phyloP scores from a whole-genome alignment of 257 asterid species.

The Primulina huaijiensis region DNA sequence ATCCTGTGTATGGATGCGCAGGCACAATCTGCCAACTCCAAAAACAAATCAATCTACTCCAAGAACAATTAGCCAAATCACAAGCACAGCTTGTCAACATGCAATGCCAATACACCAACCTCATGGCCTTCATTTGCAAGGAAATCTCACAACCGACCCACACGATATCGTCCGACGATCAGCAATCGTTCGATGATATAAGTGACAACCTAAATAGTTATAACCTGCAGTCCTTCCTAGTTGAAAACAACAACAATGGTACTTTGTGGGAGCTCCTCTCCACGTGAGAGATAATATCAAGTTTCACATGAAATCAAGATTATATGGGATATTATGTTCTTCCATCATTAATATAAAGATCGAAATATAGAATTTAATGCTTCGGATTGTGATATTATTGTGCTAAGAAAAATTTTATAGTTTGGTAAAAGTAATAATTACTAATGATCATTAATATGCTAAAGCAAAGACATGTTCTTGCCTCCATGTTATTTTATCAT shows the following conservation, averaged over 20 bases:
- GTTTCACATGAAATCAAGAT: not conserved
- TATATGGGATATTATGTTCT: too few species aligned
- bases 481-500: conserved; percentile 33
- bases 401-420: conserved; percentile 18
- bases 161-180: conserved; percentile 23
- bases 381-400: conserved; percentile 15
- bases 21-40: conserved; percentile 76
- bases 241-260: conserved; percentile 43
- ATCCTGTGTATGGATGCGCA: conserved; percentile 79
- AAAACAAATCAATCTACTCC: conserved; percentile 62
- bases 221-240: conserved; percentile 30
- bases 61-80: conserved; percentile 64
- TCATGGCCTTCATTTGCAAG: conserved; percentile 66
- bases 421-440: conserved; percentile 12
- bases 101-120: conserved; percentile 65
- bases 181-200: conserved; percentile 23
- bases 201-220: too few species aligned
- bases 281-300: conserved; percentile 31
- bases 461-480: conserved; percentile 40
- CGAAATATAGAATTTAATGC: not conserved
- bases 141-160: conserved; percentile 44
- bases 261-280: conserved; percentile 43
- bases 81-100: conserved; percentile 62
- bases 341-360: too few species aligned
- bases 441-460: conserved; percentile 20